These are phyloP conservation scores for Exobasidium rhododendri DNA, from an alignment of 1,284 basidiomycete species.

Conservation along the genomic window DNA sequence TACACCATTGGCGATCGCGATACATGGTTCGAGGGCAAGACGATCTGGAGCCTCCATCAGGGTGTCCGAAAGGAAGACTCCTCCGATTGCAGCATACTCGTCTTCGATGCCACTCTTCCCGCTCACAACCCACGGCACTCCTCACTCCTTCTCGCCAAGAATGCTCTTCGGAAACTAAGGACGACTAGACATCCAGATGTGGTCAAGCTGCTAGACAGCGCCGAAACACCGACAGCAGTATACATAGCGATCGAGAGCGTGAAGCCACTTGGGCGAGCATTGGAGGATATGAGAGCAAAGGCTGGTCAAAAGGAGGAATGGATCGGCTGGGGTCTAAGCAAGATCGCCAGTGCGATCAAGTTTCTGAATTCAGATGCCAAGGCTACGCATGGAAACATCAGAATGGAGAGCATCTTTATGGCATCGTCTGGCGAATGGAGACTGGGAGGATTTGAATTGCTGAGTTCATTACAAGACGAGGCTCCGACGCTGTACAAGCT, in stretches of 20 bases:
- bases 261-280: conserved; percentile 67
- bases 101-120: conserved; percentile 40
- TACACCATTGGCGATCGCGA: conserved; percentile 80
- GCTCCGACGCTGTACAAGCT: conserved; percentile 65
- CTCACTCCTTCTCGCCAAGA: conserved; percentile 71
- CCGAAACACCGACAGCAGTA: conserved; percentile 80
- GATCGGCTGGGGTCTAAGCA: conserved; percentile 88
- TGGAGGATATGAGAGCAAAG: conserved; percentile 63
- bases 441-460: conserved; percentile 85
- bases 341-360: conserved; percentile 80
- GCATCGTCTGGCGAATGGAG: conserved; percentile 85
- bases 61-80: conserved; percentile 81
- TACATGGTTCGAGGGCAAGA: conserved; percentile 64
- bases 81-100: conserved; percentile 54
- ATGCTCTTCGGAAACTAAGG: conserved; percentile 83
- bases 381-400: conserved; percentile 77
- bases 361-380: conserved; percentile 73
- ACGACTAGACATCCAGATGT: conserved; percentile 92
- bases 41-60: conserved; percentile 81
- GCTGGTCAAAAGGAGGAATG: conserved; percentile 64
- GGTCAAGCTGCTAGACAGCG: conserved; percentile 79
- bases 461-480: conserved; percentile 78
- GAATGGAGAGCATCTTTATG: conserved; percentile 77
- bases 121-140: conserved; percentile 24
- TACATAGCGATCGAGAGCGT: conserved; percentile 95